Evolutionary conservation across 768 basidiomycete genomes (phyloP), one percentile per base, ranked within the genome.

Genomic region (Aureoboletus auriporus): DNA sequence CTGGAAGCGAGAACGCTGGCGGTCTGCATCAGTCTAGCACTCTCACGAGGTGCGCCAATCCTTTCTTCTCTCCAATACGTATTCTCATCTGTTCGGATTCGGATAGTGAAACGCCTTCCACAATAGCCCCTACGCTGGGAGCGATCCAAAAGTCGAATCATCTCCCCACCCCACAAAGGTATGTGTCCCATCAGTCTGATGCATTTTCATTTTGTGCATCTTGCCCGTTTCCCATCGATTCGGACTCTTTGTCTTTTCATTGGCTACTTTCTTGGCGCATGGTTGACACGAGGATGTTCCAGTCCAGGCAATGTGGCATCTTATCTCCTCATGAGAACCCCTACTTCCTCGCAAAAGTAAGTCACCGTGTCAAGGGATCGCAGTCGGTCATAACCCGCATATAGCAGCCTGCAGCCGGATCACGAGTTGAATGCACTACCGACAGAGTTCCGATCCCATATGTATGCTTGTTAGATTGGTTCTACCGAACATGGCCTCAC

Each of bases 271-370:
- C 27, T 43, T 16, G 42, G 23, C 31, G 33, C 41, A 44, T 50
- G 38, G 13, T 42, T 58, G 20, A 65, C 52, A 35, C n/a, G 37
- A 42, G 43, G 37, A 30, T 49, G 28, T 49, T 49, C 41, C 39
- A 73, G 72, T 46, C 71, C 72, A 17, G 64, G 56, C 54, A 66
- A 67, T 49, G 42, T 68, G 33, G 43, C 58, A 34, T 59, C 62
- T 34, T 70, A 70, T 55, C 62, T 63, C 8, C 51, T 48, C 47
- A 52, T 55, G 51, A 57, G 48, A 52, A 47, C 53, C 8, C 44
- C 55, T 46, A 37, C 47, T 8, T 45, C 42, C 23, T 14, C 16
- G 6, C 60, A 53, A 52, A 52, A 42, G 64, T 67, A 47, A 53
- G 65, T 46, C 26, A 8, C 12, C 37, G 7, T 38, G 20, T 46